A percentile compares a stretch with the other conserved stretches of the same genome.
These are phyloP conservation scores for Pseudogymnoascus sp. DNA, from an alignment of 2,329 filamentous ascomycete genomes.

Conservation along the genomic window DNA sequence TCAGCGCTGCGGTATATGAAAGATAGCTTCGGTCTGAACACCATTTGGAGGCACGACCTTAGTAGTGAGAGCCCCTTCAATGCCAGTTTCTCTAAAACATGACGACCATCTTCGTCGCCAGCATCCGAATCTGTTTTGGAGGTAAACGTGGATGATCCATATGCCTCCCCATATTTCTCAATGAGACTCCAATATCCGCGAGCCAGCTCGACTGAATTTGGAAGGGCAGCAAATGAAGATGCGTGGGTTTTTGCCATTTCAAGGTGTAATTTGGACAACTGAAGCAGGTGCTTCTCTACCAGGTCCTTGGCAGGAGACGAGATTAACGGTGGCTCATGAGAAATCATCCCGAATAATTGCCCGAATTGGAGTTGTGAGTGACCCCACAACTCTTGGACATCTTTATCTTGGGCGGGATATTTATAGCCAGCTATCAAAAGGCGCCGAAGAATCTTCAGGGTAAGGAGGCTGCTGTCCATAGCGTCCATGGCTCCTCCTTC, in stretches of 20 bases:
- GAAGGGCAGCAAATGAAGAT: slow-evolving; percentile 72
- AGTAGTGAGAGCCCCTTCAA: slow-evolving; percentile 77
- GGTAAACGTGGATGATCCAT: slow-evolving; percentile 39
- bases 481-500: slow-evolving; percentile 50
- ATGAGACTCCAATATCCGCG: slow-evolving; percentile 81
- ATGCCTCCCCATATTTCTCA: slow-evolving; percentile 65
- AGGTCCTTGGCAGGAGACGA: slow-evolving; percentile 45
- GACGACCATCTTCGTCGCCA: slow-evolving; percentile 38
- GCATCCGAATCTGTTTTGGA: slow-evolving; percentile 39
- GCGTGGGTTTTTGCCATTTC: slow-evolving; percentile 75
- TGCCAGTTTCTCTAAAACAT: slow-evolving; percentile 67
- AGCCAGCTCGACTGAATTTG: slow-evolving; percentile 67
- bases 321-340: slow-evolving; percentile 45
- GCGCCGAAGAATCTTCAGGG: slow-evolving; percentile 71
- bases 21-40: slow-evolving; percentile 68
- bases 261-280: slow-evolving; percentile 85
- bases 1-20: slow-evolving; percentile 74
- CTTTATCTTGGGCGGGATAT: slow-evolving; percentile 66
- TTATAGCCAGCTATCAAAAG: slow-evolving; percentile 77
- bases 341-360: slow-evolving; percentile 59
- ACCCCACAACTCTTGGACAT: slow-evolving; percentile 72
- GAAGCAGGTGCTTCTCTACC: slow-evolving; percentile 78
- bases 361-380: slow-evolving; percentile 69
- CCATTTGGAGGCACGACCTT: slow-evolving; percentile 74
- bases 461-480: slow-evolving; percentile 68